phyloP scores from a whole-genome alignment of 2,329 filamentous ascomycete genomes.

The Esteya vermicola region DNA sequence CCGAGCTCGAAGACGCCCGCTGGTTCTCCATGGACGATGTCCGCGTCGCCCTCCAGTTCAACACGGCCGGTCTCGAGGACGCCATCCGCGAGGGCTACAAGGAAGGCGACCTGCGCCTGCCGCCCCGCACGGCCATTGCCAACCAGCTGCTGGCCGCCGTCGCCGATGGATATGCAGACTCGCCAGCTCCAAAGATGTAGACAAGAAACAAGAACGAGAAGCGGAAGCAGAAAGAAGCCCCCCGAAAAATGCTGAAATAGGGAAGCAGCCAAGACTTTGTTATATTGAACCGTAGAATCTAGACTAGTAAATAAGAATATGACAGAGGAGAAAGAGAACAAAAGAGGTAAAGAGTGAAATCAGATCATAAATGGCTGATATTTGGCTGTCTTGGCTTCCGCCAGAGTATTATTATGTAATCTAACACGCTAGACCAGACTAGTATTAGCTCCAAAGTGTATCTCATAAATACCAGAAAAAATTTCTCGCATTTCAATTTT shows the following conservation, averaged over 20 bases:
- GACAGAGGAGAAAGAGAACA: no score
- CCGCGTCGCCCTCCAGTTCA: constrained; percentile 53
- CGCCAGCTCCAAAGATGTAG: constrained; percentile 32
- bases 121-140: constrained; percentile 80
- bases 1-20: constrained; percentile 76
- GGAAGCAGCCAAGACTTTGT: no score
- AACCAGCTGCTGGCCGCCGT: constrained; percentile 76
- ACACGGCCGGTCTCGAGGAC: constrained; percentile 54
- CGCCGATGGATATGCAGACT: constrained; percentile 55
- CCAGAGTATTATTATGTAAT: no score
- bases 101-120: constrained; percentile 65
- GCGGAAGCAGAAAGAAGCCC: not conserved
- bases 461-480: no score
- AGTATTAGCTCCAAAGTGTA: no score
- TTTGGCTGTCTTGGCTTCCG: no score
- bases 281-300: no score
- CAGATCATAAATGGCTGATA: no score
- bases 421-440: no score
- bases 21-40: constrained; percentile 83
- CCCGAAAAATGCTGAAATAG: no score
- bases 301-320: no score
- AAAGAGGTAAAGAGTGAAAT: no score
- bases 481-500: not conserved
- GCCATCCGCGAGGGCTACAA: constrained; percentile 51
- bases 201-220: not conserved